Evolutionary conservation across 2,329 filamentous ascomycete species (phyloP).

Genomic region (Epichloe amarillans): DNA sequence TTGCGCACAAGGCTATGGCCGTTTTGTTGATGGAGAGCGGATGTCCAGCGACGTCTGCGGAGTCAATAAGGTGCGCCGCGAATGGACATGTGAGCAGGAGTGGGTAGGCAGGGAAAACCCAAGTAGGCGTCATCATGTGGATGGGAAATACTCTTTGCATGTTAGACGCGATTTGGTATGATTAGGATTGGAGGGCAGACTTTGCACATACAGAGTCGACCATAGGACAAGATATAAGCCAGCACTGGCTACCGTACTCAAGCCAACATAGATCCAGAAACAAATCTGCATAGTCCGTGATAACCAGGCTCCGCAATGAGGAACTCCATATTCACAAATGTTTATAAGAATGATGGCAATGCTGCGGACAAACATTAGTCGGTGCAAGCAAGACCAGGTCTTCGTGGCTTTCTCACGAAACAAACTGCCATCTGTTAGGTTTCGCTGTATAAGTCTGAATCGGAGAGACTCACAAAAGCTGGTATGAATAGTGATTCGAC

Average conservation of each 20-base stretch:
- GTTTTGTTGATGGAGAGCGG: constrained; percentile 19
- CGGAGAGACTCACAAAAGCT: constrained; percentile 32
- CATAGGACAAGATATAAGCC: constrained; percentile 64
- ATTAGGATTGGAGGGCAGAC: neutral
- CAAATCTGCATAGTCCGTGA: constrained; percentile 45
- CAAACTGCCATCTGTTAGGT: constrained; percentile 19
- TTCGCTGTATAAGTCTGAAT: neutral
- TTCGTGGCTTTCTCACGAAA: constrained; percentile 25
- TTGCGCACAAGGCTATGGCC: constrained; percentile 34
- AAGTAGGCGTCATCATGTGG: constrained; percentile 74
- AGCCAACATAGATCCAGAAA: constrained; percentile 60
- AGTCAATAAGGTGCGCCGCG: constrained; percentile 42
- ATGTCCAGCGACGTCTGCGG: constrained; percentile 19
- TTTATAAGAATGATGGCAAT: constrained; percentile 68
- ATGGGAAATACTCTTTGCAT: constrained; percentile 42
- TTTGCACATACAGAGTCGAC: constrained; percentile 37
- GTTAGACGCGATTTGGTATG: neutral
- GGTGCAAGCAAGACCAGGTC: neutral
- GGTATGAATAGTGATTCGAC: constrained; percentile 69
- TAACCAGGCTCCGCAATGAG: constrained; percentile 50
- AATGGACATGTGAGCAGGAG: constrained; percentile 65
- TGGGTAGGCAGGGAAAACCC: constrained; percentile 80
- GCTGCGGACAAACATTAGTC: neutral
- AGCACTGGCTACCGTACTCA: constrained; percentile 55
- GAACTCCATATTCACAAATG: constrained; percentile 60